phyloP scores from a whole-genome alignment of 164 flowering plant species.

The Paratinospora sagittata region DNA sequence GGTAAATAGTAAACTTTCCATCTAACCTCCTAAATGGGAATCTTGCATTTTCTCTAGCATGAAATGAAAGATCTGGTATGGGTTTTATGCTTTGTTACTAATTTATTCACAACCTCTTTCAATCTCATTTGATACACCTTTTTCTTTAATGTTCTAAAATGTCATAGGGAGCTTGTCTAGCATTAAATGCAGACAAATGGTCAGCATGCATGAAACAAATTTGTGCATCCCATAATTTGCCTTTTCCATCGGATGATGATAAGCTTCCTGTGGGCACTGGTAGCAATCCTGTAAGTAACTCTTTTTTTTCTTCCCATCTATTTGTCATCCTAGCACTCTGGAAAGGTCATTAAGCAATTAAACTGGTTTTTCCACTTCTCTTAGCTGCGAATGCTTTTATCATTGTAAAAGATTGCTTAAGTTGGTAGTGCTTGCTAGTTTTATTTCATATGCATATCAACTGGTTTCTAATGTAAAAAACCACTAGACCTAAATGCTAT shows the following conservation, averaged over 20 bases:
- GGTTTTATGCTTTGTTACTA: neutral
- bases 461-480: too few relatives aligned
- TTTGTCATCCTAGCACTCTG: neutral
- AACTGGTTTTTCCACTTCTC: neutral
- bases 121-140: neutral
- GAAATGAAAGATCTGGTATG: conserved; percentile 2
- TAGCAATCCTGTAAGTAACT: conserved; percentile 89
- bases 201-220: conserved; percentile 44
- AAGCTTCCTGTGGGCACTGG: conserved; percentile 94
- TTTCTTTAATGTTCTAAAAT: conserved; percentile 13
- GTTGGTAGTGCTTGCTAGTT: neutral
- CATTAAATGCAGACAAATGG: conserved; percentile 74
- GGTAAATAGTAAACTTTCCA: neutral
- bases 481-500: too few relatives aligned
- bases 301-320: conserved; percentile 2
- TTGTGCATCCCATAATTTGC: conserved; percentile 57
- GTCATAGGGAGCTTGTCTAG: conserved; percentile 82
- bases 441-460: too few relatives aligned
- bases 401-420: neutral
- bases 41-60: neutral
- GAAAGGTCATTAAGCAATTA: neutral
- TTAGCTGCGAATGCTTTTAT: neutral
- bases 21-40: neutral
- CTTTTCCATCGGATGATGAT: conserved; percentile 58
- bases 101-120: neutral